A percentile compares a stretch with the other conserved stretches of the same genome.
phyloP scores from a whole-genome alignment of 2,329 filamentous ascomycete genomes.

The Beauveria sp. region DNA sequence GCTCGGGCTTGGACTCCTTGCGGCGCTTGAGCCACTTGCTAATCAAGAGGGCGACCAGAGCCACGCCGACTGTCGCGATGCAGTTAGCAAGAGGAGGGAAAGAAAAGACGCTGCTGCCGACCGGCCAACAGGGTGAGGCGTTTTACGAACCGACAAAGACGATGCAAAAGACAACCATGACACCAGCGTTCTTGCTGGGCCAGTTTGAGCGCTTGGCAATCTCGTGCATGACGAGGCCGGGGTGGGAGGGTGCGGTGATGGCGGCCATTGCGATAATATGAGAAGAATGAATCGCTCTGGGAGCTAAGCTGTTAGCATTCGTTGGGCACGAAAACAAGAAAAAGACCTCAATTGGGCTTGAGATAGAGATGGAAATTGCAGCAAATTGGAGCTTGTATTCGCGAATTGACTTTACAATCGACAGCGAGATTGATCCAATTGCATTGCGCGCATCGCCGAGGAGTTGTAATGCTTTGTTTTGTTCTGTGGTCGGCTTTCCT shows the following conservation, averaged over 20 bases:
- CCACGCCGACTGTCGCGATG: constrained; percentile 24
- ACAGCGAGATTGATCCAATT: background rate
- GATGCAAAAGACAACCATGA: constrained; percentile 37
- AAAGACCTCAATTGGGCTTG: background rate
- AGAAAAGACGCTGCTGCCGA: background rate
- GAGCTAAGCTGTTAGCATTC: background rate
- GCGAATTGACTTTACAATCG: background rate
- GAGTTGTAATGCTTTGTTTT: background rate
- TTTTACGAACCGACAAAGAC: constrained; percentile 30
- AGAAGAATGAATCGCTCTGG: constrained; percentile 12
- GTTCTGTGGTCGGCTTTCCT: background rate
- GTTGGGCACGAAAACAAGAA: background rate
- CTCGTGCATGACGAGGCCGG: constrained; percentile 30
- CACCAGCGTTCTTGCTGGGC: constrained; percentile 30
- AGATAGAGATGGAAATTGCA: background rate
- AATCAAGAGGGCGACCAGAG: constrained; percentile 24
- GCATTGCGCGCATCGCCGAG: background rate
- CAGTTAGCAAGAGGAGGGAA: background rate
- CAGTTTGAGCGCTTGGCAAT: constrained; percentile 33
- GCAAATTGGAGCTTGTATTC: background rate
- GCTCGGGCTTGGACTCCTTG: constrained; percentile 25
- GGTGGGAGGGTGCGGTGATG: constrained; percentile 31
- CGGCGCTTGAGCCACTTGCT: constrained; percentile 25
- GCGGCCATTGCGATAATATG: constrained; percentile 31
- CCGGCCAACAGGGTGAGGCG: too few relatives aligned